These are phyloP conservation scores for Bertia moriformis DNA, from an alignment of 2,329 filamentous ascomycete species.

Conservation along the genomic window DNA sequence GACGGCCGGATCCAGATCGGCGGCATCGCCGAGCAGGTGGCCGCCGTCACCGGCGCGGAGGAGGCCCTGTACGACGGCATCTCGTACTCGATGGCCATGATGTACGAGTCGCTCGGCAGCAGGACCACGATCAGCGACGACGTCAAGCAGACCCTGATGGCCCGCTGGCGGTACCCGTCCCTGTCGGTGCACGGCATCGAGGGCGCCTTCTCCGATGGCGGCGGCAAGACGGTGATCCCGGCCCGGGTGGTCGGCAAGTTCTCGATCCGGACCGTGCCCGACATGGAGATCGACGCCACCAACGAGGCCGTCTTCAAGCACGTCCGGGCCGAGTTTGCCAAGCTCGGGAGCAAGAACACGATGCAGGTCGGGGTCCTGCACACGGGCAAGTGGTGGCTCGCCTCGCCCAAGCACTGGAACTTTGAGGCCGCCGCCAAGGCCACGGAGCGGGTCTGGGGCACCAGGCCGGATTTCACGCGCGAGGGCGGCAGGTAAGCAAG, in stretches of 20 bases:
- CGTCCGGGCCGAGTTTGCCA: slow-evolving; percentile 70
- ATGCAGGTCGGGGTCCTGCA: slow-evolving; percentile 72
- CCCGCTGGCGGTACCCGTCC: slow-evolving; percentile 86
- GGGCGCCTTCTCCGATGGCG: slow-evolving; percentile 81
- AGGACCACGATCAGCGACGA: slow-evolving; percentile 74
- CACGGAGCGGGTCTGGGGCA: slow-evolving; percentile 86
- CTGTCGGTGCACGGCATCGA: slow-evolving; percentile 90
- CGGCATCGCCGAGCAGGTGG: slow-evolving; percentile 84
- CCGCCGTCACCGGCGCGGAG: slow-evolving; percentile 74
- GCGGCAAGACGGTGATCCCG: slow-evolving; percentile 96
- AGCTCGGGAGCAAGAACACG: slow-evolving; percentile 83
- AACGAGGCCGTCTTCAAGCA: slow-evolving; percentile 74
- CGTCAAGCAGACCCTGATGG: slow-evolving; percentile 89
- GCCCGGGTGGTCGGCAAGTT: slow-evolving; percentile 98
- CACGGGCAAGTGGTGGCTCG: slow-evolving; percentile 96
- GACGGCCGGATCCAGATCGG: slow-evolving; percentile 85
- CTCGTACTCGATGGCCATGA: slow-evolving; percentile 87
- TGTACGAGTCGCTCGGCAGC: slow-evolving; percentile 82
- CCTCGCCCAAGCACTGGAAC: slow-evolving; percentile 97
- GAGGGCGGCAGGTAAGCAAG: slow-evolving; percentile 69
- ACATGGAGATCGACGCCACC: slow-evolving; percentile 89
- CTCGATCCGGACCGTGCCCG: slow-evolving; percentile 88
- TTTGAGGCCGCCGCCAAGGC: slow-evolving; percentile 89
- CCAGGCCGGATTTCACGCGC: slow-evolving; percentile 84
- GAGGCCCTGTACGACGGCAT: slow-evolving; percentile 77